Percentiles rank a stretch among this genome's conserved stretches.
phyloP scores from a whole-genome alignment of 495 filamentous ascomycete genomes.

The Parathielavia hyrcaniae region DNA sequence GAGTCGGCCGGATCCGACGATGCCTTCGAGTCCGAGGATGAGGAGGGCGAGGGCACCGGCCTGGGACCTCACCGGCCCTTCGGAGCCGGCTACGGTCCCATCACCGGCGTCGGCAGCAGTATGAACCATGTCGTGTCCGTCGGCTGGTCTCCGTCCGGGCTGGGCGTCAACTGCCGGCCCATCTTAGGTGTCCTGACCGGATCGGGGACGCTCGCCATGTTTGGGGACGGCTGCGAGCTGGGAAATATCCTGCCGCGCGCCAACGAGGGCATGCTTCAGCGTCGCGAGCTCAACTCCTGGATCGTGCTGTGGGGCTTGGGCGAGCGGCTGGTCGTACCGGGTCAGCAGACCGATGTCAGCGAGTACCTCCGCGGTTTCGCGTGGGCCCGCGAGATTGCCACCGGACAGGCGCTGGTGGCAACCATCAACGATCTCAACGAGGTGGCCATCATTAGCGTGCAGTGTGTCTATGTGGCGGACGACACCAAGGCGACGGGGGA shows the following conservation, averaged over 20 bases:
- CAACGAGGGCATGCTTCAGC: constrained; percentile 29
- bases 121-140: constrained; percentile 44
- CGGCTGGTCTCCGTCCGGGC: constrained; percentile 42
- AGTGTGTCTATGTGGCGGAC: constrained; percentile 22
- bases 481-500: constrained; percentile 13
- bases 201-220: constrained; percentile 38
- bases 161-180: constrained; percentile 41
- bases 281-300: constrained; percentile 30
- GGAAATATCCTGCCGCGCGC: constrained; percentile 24
- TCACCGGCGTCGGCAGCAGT: constrained; percentile 42
- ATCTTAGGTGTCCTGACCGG: constrained; percentile 40
- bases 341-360: constrained; percentile 27
- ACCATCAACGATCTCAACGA: constrained; percentile 41
- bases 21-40: constrained; percentile 10
- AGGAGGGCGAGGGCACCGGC: constrained; percentile 3
- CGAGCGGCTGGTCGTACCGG: constrained; percentile 42
- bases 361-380: constrained; percentile 43
- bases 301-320: constrained; percentile 43
- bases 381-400: constrained; percentile 40
- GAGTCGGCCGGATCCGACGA: constrained; percentile 13
- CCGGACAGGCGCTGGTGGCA: constrained; percentile 35
- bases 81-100: constrained; percentile 39
- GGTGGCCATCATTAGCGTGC: constrained; percentile 40
- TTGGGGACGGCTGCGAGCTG: constrained; percentile 37
- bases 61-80: constrained; percentile 27